Percentiles rank a stretch among this genome's conserved stretches.
Evolutionary conservation across 1,284 basidiomycete genomes (phyloP).

Genomic region (Cutaneotrichosporon sp.): DNA sequence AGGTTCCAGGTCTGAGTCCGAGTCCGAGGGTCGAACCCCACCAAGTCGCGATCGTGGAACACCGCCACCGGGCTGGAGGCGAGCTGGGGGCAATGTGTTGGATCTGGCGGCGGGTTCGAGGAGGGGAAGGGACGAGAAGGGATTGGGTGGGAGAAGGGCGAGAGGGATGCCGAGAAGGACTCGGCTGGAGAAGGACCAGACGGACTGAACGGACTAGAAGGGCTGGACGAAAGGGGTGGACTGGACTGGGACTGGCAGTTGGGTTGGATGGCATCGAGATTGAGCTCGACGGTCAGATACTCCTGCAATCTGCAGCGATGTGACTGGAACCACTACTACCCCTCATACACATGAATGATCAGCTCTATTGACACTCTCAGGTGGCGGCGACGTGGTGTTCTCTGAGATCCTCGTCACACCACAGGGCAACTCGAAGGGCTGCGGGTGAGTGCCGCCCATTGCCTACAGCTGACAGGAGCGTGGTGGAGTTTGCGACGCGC

Average conservation of each 20-base stretch:
- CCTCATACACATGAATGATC: conserved; percentile 11
- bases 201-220: conserved; percentile 4
- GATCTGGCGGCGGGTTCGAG: neutral
- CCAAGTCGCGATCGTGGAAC: neutral
- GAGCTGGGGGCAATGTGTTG: neutral
- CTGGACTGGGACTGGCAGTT: conserved; percentile 9
- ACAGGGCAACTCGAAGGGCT: conserved; percentile 94
- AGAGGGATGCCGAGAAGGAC: too few relatives aligned
- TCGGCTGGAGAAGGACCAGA: conserved; percentile 8
- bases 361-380: conserved; percentile 56
- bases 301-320: neutral
- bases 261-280: conserved; percentile 9
- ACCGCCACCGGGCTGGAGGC: conserved; percentile 1
- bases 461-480: conserved; percentile 60
- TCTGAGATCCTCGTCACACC: conserved; percentile 97
- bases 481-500: conserved; percentile 82
- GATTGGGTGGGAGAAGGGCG: too few relatives aligned
- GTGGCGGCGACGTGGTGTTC: conserved; percentile 91
- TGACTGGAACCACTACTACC: neutral
- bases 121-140: neutral
- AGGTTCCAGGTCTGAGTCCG: neutral
- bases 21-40: neutral
- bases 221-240: conserved; percentile 1
- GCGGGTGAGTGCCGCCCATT: conserved; percentile 93
- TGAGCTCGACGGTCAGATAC: neutral